phyloP scores from a whole-genome alignment of 179 eudicot species.

The Drosera spatulata region DNA sequence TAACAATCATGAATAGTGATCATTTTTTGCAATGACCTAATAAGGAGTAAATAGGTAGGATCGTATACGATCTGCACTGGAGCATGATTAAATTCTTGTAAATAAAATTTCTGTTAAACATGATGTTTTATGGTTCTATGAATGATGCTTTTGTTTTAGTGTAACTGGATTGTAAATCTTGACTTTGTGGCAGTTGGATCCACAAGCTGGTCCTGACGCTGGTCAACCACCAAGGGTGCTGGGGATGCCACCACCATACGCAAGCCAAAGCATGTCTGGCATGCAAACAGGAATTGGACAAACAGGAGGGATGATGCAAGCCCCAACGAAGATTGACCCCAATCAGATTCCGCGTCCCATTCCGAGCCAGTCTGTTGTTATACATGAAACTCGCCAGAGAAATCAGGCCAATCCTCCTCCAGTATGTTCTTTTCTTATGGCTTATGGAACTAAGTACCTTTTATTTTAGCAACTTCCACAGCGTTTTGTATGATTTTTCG shows the following conservation, averaged over 20 bases:
- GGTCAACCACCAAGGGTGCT: conserved; percentile 57
- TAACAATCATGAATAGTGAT: too few relatives aligned
- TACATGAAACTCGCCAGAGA: conserved; percentile 83
- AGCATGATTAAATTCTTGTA: background rate
- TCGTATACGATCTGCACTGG: too few relatives aligned
- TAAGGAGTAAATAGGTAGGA: background rate
- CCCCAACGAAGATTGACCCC: conserved; percentile 75
- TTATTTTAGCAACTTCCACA: too few relatives aligned
- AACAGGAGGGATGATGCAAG: conserved; percentile 36
- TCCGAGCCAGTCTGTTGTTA: conserved; percentile 40
- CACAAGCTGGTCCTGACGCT: conserved; percentile 44
- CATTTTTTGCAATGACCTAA: background rate
- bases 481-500: too few relatives aligned
- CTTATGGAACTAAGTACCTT: background rate
- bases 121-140: too few relatives aligned
- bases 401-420: conserved; percentile 96
- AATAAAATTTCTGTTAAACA: too few relatives aligned
- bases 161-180: background rate
- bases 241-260: conserved; percentile 63
- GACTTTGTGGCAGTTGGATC: conserved; percentile 32
- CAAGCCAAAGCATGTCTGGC: conserved; percentile 51
- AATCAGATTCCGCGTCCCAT: conserved; percentile 83
- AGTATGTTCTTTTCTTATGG: conserved; percentile 31
- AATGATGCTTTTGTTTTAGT: background rate
- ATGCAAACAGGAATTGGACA: conserved; percentile 53